Base-by-base conservation (phyloP, 768 basidiomycete species). In the Piloderma croceum region DNA sequence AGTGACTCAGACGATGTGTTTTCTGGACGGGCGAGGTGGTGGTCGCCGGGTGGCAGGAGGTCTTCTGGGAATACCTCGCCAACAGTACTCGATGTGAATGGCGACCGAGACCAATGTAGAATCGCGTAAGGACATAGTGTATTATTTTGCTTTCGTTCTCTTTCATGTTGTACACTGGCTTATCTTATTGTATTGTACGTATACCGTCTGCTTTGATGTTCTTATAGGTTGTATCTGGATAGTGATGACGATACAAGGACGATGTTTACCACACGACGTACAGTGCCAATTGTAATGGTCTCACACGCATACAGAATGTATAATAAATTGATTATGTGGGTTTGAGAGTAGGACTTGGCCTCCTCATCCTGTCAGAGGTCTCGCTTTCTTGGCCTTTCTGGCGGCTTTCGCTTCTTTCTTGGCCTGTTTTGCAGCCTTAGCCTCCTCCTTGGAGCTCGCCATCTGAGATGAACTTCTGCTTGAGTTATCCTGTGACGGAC, bases 71-170 rank as follows among this genome's bases (percentile, higher is more conserved):
- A 63, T 34, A 70, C 55, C 43, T 74, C 81, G 21, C 79, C 77
- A 9, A 61, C 65, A 21, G 59, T 68, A 23, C 57, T 73, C 35
- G 65, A 54, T 19, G 50, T 49, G 9, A 52, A 46, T 18, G 34
- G 61, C 37, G 72, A 70, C 45, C 71, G 74, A 27, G 82, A 81
- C 29, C 75, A 77, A 24, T 87, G 84, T 67, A 71, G 70, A 38
- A 63, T 83, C 53, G 86, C 83, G 82, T 86, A 71, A 69, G 48
- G 36, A 24, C 25, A 7, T 20, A 37, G 50, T 50, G 56, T 49
- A 58, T 41, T 48, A 49, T 54, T 47, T 46, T 51, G 38, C 49
- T 31, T 40, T 48, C 56, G n/a, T n/a, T n/a, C n/a, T n/a, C n/a
- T n/a, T n/a, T n/a, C n/a, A n/a, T n/a, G n/a, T n/a, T n/a, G n/a